These are phyloP conservation scores for Fusarium verrucosum DNA, from an alignment of 2,329 filamentous ascomycete genomes.

Conservation along the genomic window DNA sequence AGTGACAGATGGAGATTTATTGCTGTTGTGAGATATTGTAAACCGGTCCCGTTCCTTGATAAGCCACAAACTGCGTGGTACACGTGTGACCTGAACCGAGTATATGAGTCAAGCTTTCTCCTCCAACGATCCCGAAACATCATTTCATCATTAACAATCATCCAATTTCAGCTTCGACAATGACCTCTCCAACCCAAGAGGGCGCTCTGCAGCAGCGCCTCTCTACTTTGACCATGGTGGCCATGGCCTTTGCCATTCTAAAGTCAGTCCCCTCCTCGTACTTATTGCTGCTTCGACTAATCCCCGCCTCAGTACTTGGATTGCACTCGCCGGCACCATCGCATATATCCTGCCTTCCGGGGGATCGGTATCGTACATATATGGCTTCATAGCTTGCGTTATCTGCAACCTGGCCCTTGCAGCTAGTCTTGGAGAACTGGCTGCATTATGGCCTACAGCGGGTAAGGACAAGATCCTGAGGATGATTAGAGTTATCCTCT, in stretches of 20 bases:
- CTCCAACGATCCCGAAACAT: neutral
- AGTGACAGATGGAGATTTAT: neutral
- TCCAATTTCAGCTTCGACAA: neutral
- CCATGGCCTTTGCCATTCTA: constrained; percentile 55
- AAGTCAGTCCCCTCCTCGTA: constrained; percentile 42
- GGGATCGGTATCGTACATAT: constrained; percentile 54
- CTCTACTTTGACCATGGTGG: constrained; percentile 54
- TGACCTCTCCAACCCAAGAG: neutral
- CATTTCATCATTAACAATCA: neutral
- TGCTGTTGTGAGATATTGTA: neutral
- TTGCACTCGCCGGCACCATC: constrained; percentile 54
- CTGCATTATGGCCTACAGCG: constrained; percentile 57
- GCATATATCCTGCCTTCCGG: constrained; percentile 55
- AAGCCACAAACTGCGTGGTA: neutral
- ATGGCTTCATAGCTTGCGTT: constrained; percentile 58
- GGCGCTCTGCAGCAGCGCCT: constrained; percentile 34
- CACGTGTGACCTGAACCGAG: neutral
- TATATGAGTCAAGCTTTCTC: constrained; percentile 14
- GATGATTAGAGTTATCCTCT: too few species aligned
- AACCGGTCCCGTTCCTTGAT: neutral
- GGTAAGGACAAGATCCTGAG: constrained; percentile 29
- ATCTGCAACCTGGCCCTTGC: constrained; percentile 55
- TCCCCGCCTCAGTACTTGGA: constrained; percentile 34
- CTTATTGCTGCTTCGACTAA: neutral
- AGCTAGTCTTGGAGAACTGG: constrained; percentile 55